Conservation (phyloP, 805 yeast genomes). For the Kodamaea kaohsiungensis region DNA sequence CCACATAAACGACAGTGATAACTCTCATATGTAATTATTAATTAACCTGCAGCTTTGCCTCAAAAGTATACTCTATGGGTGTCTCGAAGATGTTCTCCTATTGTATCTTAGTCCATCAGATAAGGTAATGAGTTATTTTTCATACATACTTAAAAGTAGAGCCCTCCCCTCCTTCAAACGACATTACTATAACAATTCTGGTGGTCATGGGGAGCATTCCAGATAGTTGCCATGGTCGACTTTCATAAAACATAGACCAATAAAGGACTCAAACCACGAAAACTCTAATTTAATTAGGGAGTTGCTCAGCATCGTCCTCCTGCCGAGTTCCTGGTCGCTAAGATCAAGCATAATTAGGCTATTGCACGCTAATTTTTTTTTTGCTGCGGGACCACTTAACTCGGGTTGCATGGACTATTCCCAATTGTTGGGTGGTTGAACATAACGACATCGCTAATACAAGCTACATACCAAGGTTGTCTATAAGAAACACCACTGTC, state of each 20-base stretch:
- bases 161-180: too few species aligned
- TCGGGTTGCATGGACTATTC: background rate
- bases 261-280: background rate
- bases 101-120: too few species aligned
- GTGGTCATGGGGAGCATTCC: too few species aligned
- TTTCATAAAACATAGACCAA: background rate
- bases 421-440: background rate
- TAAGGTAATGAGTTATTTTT: too few species aligned
- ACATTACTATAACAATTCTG: too few species aligned
- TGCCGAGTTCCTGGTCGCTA: slow-evolving; percentile 1
- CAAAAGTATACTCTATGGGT: too few species aligned
- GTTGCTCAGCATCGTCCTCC: background rate
- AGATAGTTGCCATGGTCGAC: too few species aligned
- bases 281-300: background rate
- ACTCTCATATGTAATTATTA: too few species aligned
- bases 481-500: background rate
- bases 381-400: background rate
- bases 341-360: slow-evolving; percentile 2
- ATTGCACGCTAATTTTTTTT: background rate
- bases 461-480: background rate
- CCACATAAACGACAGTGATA: background rate
- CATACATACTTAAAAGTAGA: too few species aligned
- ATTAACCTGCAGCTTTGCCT: too few species aligned
- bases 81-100: too few species aligned
- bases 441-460: background rate